These are phyloP conservation scores for Amaranthus hypochondriacus DNA, from an alignment of 148 eudicot species.

Conservation along the genomic window DNA sequence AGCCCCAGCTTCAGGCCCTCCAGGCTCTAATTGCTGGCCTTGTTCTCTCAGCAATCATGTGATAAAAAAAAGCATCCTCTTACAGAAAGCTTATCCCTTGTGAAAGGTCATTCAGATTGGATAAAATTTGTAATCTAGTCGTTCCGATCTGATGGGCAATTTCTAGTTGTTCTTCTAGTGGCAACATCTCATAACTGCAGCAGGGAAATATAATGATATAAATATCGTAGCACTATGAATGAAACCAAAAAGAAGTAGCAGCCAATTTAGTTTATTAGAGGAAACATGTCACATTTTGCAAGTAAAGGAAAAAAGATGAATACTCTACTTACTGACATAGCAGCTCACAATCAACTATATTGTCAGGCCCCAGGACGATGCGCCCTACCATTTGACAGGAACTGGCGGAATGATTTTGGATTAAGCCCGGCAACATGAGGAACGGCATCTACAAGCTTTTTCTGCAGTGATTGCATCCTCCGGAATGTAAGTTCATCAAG, in stretches of 20 bases:
- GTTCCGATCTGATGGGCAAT: conserved; percentile 93
- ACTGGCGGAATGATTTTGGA: conserved; percentile 63
- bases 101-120: conserved; percentile 79
- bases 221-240: not conserved
- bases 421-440: conserved; percentile 52
- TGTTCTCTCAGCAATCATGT: not conserved
- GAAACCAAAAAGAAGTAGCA: not conserved
- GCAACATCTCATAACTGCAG: conserved; percentile 83
- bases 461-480: conserved; percentile 91
- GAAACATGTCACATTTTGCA: not conserved
- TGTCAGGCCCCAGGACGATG: conserved; percentile 98
- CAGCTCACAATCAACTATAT: conserved; percentile 88
- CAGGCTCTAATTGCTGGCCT: not conserved
- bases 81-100: conserved; percentile 90
- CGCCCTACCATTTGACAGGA: conserved; percentile 79
- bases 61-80: conserved; percentile 6
- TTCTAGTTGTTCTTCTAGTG: conserved; percentile 85
- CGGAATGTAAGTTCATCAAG: conserved; percentile 87
- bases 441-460: conserved; percentile 82
- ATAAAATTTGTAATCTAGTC: conserved; percentile 69
- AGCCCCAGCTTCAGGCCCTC: too few species aligned
- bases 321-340: conserved; percentile 65
- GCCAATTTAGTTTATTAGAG: not conserved
- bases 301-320: not conserved
- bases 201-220: not conserved